Conservation (phyloP, 2,329 filamentous ascomycete genomes). For the Emydomyces testavorans region DNA sequence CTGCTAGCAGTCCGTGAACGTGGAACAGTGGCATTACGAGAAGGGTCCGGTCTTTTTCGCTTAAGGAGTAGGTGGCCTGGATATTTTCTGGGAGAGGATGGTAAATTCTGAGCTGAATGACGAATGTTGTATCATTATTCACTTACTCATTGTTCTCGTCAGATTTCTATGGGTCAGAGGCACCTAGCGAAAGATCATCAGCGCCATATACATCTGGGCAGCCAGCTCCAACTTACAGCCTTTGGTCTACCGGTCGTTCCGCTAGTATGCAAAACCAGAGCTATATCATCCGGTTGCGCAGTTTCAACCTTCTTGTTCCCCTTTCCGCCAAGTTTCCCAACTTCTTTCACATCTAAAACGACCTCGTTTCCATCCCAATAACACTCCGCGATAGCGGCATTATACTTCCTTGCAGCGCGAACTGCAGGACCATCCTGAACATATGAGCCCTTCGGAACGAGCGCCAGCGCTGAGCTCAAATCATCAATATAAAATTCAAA, state of each 20-base stretch:
- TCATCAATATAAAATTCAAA: conserved; percentile 91
- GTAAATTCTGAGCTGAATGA: neutral
- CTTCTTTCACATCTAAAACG: conserved; percentile 64
- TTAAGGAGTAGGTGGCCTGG: conserved; percentile 62
- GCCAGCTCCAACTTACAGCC: conserved; percentile 50
- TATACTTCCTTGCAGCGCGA: conserved; percentile 64
- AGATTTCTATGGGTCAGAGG: conserved; percentile 73
- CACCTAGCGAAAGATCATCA: conserved; percentile 37
- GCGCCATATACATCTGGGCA: neutral
- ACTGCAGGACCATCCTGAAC: conserved; percentile 58
- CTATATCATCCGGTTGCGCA: conserved; percentile 65
- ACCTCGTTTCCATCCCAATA: conserved; percentile 66
- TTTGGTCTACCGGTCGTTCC: conserved; percentile 79
- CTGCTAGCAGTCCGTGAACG: conserved; percentile 77
- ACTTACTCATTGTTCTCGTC: conserved; percentile 62
- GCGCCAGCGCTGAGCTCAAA: conserved; percentile 63
- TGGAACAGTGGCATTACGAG: conserved; percentile 88
- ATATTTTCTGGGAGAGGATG: conserved; percentile 51
- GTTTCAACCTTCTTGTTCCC: conserved; percentile 38
- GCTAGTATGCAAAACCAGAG: conserved; percentile 70
- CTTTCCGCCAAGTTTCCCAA: conserved; percentile 51
- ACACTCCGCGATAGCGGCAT: conserved; percentile 75
- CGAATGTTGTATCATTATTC: neutral
- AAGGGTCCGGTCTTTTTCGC: conserved; percentile 61
- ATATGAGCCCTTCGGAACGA: conserved; percentile 63